These are phyloP conservation scores for Polyporus arcularius DNA, from an alignment of 768 basidiomycete genomes.

Conservation along the genomic window DNA sequence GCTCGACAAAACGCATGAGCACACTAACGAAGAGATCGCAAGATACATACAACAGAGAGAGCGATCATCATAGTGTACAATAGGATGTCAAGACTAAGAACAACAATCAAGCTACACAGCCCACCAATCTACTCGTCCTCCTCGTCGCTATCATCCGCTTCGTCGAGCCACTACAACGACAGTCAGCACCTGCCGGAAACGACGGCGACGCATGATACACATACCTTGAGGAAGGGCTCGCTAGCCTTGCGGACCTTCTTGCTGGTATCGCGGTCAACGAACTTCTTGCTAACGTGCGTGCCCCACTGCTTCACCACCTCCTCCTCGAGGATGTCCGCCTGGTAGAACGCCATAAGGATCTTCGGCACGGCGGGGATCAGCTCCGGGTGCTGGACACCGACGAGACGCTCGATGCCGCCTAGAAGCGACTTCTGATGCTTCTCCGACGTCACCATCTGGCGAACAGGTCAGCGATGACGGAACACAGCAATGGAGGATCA, in stretches of 20 bases:
- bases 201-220: slow-evolving; percentile 15
- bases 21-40: too few species aligned
- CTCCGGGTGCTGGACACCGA: slow-evolving; percentile 75
- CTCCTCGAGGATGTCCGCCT: slow-evolving; percentile 90
- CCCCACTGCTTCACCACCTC: slow-evolving; percentile 91
- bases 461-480: background rate
- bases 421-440: slow-evolving; percentile 94
- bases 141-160: slow-evolving; percentile 81
- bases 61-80: too few species aligned
- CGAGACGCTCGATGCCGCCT: slow-evolving; percentile 88
- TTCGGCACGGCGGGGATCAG: slow-evolving; percentile 78
- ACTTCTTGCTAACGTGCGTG: slow-evolving; percentile 95
- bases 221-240: slow-evolving; percentile 91
- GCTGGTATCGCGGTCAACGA: slow-evolving; percentile 90
- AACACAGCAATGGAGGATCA: background rate
- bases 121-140: slow-evolving; percentile 18
- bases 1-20: too few species aligned
- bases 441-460: slow-evolving; percentile 84
- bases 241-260: slow-evolving; percentile 96
- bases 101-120: background rate
- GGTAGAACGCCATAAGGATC: slow-evolving; percentile 92
- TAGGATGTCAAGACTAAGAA: too few species aligned
- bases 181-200: background rate
- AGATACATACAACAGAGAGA: too few species aligned
- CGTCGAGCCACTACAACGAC: slow-evolving; percentile 74